Base-by-base conservation (phyloP, 495 filamentous ascomycete species). In the Polyplosphaeria fusca region DNA sequence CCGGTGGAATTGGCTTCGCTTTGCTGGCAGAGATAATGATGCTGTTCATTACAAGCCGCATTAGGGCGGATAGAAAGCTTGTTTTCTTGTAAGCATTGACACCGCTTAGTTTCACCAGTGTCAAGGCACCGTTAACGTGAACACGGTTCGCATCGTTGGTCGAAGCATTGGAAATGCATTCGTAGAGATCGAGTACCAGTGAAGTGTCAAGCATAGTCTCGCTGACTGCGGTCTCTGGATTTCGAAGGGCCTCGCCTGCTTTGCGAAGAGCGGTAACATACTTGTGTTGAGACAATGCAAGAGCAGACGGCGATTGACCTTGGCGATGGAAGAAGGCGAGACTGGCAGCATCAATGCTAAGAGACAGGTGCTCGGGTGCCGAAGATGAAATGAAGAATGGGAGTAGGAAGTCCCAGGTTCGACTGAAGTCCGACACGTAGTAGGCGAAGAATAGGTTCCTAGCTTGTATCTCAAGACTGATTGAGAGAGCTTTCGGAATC, bases 111-210 rank as follows among this genome's bases (percentile, higher is more conserved):
- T 56, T 60, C 28, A 70, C 54, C 23, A 73, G 59, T 18, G 69
- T 64, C 12, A 71, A 47, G 1, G 70, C 68, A 24, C 70, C 70
- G 25, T 68, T 56, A 7, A 70, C 41, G 30, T 73, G 70, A 5
- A 46, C 54, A 30, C 37, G 23, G 23, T 38, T 25, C 1, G 22
- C 14, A 1, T 40, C 44, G 16, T 51, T 14, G 13, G n/a, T 5
- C 19, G 14, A 19, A 43, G 11, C n/a, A 35, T 25, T 39, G 3
- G 39, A 46, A n/a, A 63, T 53, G 23, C 58, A 48, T 46, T 63
- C 60, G n/a, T 50, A 63, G 5, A 63, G 38, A 32, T 58, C 47
- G 3, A 63, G 41, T 35, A 63, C 39, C 9, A 63, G 54, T 0
- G 60, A 20, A 4, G 55, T 28, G 18, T 47, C 20, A 19, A 64